Evolutionary conservation across 2,329 filamentous ascomycete genomes (phyloP), one percentile per base, ranked within the genome.

Genomic region (Albifimbria verrucaria): DNA sequence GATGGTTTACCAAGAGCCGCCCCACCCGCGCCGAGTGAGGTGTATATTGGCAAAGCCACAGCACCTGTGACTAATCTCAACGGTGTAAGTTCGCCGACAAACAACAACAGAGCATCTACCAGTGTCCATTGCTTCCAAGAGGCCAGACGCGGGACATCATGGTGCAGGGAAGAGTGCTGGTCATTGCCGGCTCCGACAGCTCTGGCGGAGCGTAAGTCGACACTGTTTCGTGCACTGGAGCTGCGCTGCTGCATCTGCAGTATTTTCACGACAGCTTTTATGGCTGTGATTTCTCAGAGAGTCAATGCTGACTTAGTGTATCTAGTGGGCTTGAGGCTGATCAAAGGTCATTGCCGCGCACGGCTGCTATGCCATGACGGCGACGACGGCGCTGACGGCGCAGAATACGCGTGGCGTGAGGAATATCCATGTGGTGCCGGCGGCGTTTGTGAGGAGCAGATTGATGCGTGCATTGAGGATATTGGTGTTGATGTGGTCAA

Each of bases 361-460:
- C 81, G 87, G 88, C 55, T 94, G 90, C 74, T 97, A 97, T 78
- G 92, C 91, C 55, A 95, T 97, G 86, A 97, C 93, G 49, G 91
- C 92, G 21, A 97, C 93, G 10, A 95, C 93, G 15, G 93, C 93
- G 20, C 76, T 99, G 65, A 99, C 94, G n/a, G 92, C 91, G 17
- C 94, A 97, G 67, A 96, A 97, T 71, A 99, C 94, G 0, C 79
- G 82, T 50, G 91, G 91, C 4, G 92, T 97, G 15, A 78, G 85
- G 56, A 90, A 81, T 58, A 90, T 97, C 49, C 90, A 96, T 65
- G 75, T 88, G 52, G 83, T 89, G 7, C 93, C 93, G 0, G 77
- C 89, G 0, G 77, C 79, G 4, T 97, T 97, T 69, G 84, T 97
- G 22, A 78, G 78, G 89, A 90, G 75, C 90, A 96, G 72, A 92